Conservation (phyloP, 805 yeast species). For the Yarrowia deformans region DNA sequence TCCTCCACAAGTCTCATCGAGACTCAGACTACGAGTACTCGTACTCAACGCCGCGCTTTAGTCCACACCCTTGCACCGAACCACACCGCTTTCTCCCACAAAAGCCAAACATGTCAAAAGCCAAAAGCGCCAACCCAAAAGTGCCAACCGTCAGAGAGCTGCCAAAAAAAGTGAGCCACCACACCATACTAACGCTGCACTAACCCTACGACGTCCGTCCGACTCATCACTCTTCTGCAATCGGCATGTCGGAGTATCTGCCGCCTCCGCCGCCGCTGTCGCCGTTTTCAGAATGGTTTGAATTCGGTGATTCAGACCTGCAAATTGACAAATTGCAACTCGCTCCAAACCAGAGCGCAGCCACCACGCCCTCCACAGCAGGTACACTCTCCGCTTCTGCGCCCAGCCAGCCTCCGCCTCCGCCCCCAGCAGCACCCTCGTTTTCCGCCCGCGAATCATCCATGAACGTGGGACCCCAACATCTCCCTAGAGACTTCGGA, state of each 20-base stretch:
- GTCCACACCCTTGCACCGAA: not conserved
- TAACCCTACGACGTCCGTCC: not conserved
- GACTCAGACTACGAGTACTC: no score
- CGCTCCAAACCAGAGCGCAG: not conserved
- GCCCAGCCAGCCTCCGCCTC: not conserved
- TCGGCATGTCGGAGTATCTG: constrained; percentile 42
- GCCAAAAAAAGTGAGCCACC: not conserved
- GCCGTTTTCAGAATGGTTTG: constrained; percentile 45
- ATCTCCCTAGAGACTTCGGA: constrained; percentile 7
- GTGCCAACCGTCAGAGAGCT: not conserved
- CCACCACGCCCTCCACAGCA: not conserved
- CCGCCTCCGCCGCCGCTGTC: constrained; percentile 47
- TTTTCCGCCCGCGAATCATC: constrained; percentile 1
- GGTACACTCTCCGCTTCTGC: not conserved
- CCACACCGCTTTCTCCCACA: not conserved
- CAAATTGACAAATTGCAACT: constrained; percentile 29
- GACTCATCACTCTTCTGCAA: not conserved
- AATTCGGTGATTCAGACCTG: constrained; percentile 40
- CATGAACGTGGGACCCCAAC: constrained; percentile 16
- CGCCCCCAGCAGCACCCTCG: not conserved
- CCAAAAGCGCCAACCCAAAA: constrained; percentile 8
- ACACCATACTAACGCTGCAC: constrained; percentile 1
- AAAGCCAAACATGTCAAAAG: constrained; percentile 12
- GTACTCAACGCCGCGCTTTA: no score
- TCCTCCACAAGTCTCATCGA: not conserved